phyloP scores from a whole-genome alignment of 2,329 filamentous ascomycete genomes.

The Colletotrichum camelliae region DNA sequence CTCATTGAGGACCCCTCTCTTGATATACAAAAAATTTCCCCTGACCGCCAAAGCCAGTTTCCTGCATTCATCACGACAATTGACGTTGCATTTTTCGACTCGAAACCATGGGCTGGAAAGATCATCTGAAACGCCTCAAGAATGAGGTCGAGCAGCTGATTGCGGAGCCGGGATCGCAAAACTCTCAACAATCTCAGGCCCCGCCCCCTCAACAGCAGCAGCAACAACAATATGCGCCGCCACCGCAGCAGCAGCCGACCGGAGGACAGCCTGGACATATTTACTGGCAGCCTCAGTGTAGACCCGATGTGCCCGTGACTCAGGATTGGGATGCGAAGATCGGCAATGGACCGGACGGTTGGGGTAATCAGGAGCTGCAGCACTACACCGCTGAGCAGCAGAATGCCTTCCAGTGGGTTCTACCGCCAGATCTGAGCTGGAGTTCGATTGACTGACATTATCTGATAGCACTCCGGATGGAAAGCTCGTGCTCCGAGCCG shows the following conservation, averaged over 20 bases:
- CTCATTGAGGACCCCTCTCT: not conserved
- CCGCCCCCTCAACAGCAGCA: constrained; percentile 25
- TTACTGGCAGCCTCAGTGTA: constrained; percentile 61
- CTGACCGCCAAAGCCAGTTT: not conserved
- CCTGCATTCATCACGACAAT: not conserved
- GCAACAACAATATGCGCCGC: constrained; percentile 25
- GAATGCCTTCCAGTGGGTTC: constrained; percentile 58
- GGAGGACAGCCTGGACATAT: constrained; percentile 20
- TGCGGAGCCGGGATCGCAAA: constrained; percentile 28
- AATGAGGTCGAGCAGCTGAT: constrained; percentile 41
- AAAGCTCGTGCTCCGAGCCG: constrained; percentile 57
- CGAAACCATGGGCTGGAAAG: constrained; percentile 32
- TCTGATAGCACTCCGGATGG: constrained; percentile 46
- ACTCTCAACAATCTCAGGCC: constrained; percentile 24
- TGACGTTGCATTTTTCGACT: not conserved
- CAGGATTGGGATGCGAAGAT: constrained; percentile 60
- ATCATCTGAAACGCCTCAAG: constrained; percentile 43
- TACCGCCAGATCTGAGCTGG: not conserved
- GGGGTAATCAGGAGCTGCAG: constrained; percentile 67
- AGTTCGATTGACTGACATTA: not conserved
- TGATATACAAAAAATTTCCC: not conserved
- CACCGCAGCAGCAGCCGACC: not conserved
- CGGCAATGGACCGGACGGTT: constrained; percentile 61
- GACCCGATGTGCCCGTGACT: constrained; percentile 48
- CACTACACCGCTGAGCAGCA: constrained; percentile 55